Evolutionary conservation across 108 stramenopile genomes (phyloP).

Genomic region (Skeletonema potamos): DNA sequence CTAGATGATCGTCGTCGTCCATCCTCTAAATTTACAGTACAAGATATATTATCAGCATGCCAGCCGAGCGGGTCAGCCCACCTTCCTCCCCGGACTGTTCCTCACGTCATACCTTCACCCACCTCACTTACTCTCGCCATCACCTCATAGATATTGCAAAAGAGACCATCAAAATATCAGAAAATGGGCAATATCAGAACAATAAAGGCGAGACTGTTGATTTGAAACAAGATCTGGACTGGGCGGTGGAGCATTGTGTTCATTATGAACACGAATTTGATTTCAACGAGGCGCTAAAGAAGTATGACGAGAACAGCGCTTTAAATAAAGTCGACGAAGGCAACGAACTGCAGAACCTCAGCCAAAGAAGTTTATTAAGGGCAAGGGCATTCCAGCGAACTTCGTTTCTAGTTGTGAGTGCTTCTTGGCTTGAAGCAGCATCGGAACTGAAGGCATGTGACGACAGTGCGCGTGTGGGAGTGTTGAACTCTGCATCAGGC

Average conservation of each 20-base stretch:
- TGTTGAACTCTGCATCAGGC: conserved; percentile 48
- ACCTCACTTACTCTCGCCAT: conserved; percentile 42
- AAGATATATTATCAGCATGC: not conserved
- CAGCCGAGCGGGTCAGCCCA: not conserved
- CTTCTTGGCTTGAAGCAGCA: conserved; percentile 42
- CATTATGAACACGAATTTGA: conserved; percentile 41
- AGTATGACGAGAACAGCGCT: conserved; percentile 8
- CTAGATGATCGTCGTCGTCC: not conserved
- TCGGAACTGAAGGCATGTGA: conserved; percentile 27
- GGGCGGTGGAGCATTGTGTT: conserved; percentile 30
- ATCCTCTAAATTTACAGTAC: not conserved
- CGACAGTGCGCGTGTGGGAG: conserved; percentile 30
- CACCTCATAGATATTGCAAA: conserved; percentile 39
- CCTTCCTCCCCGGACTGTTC: not conserved
- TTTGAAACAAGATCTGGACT: conserved; percentile 25
- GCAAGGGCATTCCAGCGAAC: conserved; percentile 9
- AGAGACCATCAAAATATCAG: conserved; percentile 44
- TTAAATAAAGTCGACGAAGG: conserved; percentile 2
- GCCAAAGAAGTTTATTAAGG: not conserved
- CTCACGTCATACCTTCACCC: conserved; percentile 34
- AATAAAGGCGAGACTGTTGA: conserved; percentile 12
- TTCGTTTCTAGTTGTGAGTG: conserved; percentile 38
- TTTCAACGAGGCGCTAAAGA: conserved; percentile 16
- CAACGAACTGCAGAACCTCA: not conserved
- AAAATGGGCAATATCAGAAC: conserved; percentile 38